These are phyloP conservation scores for Calonectria leucothoes DNA, from an alignment of 2,329 filamentous ascomycete genomes.

Conservation along the genomic window DNA sequence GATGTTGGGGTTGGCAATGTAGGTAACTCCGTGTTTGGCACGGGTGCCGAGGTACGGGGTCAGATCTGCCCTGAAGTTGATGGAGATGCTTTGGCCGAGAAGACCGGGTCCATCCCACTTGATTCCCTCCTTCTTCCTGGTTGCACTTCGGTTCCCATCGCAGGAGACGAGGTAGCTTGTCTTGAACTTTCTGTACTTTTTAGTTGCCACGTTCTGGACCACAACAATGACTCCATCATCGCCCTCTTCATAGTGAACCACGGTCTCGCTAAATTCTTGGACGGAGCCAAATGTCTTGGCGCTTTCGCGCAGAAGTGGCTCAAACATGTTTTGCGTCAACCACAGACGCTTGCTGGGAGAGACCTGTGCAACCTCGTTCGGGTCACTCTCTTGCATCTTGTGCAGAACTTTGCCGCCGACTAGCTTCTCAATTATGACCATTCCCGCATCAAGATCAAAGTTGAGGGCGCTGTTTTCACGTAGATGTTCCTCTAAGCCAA, in stretches of 20 bases:
- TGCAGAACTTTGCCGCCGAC: not conserved
- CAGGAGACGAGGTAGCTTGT: slow-evolving; percentile 4
- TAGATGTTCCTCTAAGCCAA: not conserved
- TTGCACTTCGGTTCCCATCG: slow-evolving; percentile 16
- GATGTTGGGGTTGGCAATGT: not conserved
- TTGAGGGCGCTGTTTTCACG: not conserved
- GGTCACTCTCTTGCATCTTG: slow-evolving; percentile 4
- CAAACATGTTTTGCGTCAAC: slow-evolving; percentile 18
- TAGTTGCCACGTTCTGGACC: slow-evolving; percentile 5
- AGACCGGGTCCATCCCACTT: not conserved
- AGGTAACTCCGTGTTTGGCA: not conserved
- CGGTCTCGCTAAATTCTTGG: not conserved
- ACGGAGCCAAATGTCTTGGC: not conserved
- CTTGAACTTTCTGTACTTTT: slow-evolving; percentile 17
- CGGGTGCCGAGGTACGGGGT: not conserved
- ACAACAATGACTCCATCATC: not conserved
- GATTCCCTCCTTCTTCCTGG: slow-evolving; percentile 1
- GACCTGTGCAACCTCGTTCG: not conserved
- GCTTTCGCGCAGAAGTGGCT: slow-evolving; percentile 5
- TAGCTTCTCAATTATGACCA: not conserved
- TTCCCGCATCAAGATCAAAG: not conserved
- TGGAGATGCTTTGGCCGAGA: not conserved
- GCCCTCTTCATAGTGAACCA: not conserved
- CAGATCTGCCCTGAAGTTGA: not conserved
- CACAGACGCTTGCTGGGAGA: slow-evolving; percentile 1